Base-by-base conservation (phyloP, 805 yeast species). In the Starmerella scarabaei region DNA sequence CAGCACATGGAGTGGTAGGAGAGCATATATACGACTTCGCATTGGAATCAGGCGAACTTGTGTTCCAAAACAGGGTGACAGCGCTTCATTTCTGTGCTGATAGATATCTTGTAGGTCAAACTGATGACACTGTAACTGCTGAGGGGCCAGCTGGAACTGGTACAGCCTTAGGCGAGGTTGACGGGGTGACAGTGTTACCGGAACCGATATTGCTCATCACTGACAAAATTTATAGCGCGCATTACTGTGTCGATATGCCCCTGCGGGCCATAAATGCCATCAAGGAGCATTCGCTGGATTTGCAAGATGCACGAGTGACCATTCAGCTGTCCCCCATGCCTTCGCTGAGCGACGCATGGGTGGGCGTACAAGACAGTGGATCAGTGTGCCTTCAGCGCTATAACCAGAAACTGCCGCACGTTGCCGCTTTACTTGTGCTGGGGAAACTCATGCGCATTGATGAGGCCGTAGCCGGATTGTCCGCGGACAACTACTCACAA, bases 61-160 rank as follows among this genome's bases (percentile, higher is more conserved):
- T 30, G 5, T 26, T 23, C 14, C 15, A 11, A 12, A 35, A 12
- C 15, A 12, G 12, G 12, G 35, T 38, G 18, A 3, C 16, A n/a
- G 17, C 23, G 5, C n/a, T n/a, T n/a, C n/a, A n/a, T n/a, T n/a
- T n/a, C n/a, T n/a, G n/a, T n/a, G 3, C 40, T 2, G 9, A 24
- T 5, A 36, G 14, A 21, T 39, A 26, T 20, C 40, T 46, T 4
- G 3, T 34, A 9, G 45, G 43, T 14, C 9, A 24, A 8, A 2
- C 33, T 2, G 45, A 43, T 16, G 34, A 43, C 5, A n/a, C 9
- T 14, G 20, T 43, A 4, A 43, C 45, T 2, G 50, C 50, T 9
- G 17, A 18, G 0, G 15, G 24, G 21, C 31, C 15, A 3, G 39
- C 33, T 14, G 19, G 16, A 14, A n/a, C 21, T 3, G 43, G 42